These are phyloP conservation scores for Cenococcum geophilum DNA, from an alignment of 495 filamentous ascomycete species.

Conservation along the genomic window DNA sequence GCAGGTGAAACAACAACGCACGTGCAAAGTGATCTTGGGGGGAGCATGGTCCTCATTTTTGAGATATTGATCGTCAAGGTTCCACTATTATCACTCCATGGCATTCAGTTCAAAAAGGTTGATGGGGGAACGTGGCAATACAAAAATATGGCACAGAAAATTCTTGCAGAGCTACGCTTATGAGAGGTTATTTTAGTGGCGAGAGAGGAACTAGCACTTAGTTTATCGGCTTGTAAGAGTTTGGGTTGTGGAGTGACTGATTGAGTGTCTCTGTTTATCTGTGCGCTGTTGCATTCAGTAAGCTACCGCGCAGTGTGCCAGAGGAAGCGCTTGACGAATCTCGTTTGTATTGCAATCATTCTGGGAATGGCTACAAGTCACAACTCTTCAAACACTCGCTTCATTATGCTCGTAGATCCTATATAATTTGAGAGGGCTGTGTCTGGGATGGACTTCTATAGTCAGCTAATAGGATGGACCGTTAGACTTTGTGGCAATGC, in stretches of 20 bases:
- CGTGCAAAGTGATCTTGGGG: conserved; percentile 78
- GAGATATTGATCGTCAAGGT: conserved; percentile 99
- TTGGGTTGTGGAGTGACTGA: background rate
- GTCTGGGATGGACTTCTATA: no score
- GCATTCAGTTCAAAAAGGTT: conserved; percentile 97
- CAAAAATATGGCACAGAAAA: conserved; percentile 93
- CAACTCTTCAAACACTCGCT: background rate
- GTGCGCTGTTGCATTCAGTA: background rate
- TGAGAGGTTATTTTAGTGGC: conserved; percentile 38
- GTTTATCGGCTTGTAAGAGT: conserved; percentile 5
- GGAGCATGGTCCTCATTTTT: conserved; percentile 75
- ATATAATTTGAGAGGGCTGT: background rate
- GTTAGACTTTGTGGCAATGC: no score
- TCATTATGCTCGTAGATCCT: conserved; percentile 2
- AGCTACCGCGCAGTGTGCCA: background rate
- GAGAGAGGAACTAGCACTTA: conserved; percentile 5
- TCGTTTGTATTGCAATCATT: conserved; percentile 28
- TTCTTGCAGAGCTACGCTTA: conserved; percentile 79
- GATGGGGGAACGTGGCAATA: conserved; percentile 97
- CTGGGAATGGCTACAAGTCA: background rate
- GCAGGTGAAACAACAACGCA: conserved; percentile 78
- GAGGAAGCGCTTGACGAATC: conserved; percentile 19
- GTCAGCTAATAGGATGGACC: no score
- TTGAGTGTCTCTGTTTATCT: background rate
- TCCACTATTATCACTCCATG: conserved; percentile 84